phyloP scores from a whole-genome alignment of 2,329 filamentous ascomycete genomes.

The Paracorniculantispora psalliotae region DNA sequence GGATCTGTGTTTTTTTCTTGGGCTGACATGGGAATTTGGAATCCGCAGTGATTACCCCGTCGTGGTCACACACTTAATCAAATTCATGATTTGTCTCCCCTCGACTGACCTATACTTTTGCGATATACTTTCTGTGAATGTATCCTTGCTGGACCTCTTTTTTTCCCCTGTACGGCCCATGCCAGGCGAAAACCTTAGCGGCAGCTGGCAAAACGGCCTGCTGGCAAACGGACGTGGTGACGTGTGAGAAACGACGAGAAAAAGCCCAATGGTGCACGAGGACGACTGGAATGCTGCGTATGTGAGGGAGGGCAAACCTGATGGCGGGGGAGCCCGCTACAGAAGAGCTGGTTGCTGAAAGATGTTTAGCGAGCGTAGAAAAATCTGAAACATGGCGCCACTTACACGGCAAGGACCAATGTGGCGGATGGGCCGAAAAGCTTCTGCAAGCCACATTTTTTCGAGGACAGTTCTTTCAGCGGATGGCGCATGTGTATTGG shows the following conservation, averaged over 20 bases:
- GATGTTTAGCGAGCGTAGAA: neutral
- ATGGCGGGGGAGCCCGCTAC: neutral
- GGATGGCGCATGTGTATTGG: neutral
- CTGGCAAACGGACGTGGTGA: neutral
- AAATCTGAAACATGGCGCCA: neutral
- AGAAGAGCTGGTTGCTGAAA: neutral
- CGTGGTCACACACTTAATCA: neutral
- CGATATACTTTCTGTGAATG: neutral
- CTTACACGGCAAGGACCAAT: no score
- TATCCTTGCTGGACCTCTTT: neutral
- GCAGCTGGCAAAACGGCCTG: neutral
- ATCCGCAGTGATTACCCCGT: neutral
- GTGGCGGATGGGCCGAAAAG: neutral
- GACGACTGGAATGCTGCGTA: neutral
- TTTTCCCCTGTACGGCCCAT: neutral
- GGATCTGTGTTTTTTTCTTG: neutral
- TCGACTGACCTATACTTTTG: neutral
- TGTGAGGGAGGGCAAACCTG: neutral
- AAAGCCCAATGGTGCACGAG: neutral
- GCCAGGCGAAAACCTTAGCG: neutral
- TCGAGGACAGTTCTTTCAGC: neutral
- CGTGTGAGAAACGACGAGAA: neutral
- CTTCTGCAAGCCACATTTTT: neutral
- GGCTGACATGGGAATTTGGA: neutral
- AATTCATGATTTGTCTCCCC: neutral